Evolutionary conservation across 305 asterid species (phyloP).

Genomic region (Coffea humblotiana): DNA sequence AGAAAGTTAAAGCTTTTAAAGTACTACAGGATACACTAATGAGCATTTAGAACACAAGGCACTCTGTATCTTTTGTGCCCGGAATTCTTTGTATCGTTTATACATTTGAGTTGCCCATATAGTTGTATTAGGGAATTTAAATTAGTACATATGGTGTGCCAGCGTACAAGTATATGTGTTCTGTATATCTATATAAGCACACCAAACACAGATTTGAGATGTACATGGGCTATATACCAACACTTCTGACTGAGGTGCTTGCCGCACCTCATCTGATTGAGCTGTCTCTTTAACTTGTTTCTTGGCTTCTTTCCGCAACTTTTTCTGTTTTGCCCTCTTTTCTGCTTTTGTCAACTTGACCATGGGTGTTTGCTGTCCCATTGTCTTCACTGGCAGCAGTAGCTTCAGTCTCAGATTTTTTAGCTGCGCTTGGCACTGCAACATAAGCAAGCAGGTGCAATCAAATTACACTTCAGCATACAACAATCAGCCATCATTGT

Average conservation of each 20-base stretch:
- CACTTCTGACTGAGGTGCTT: conserved; percentile 70
- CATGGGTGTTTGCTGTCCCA: conserved; percentile 21
- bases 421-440: conserved; percentile 43
- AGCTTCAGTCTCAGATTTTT: conserved; percentile 42
- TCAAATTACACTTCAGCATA: background rate
- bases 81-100: too few species aligned
- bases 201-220: background rate
- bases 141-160: too few species aligned
- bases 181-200: background rate
- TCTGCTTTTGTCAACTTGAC: conserved; percentile 70
- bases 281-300: conserved; percentile 55
- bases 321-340: conserved; percentile 70
- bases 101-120: too few species aligned
- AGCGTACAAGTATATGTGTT: too few species aligned
- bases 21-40: too few species aligned
- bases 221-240: conserved; percentile 46
- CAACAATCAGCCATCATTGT: background rate
- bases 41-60: too few species aligned
- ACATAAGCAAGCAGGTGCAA: conserved; percentile 12
- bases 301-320: conserved; percentile 79
- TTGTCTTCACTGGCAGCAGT: conserved; percentile 34
- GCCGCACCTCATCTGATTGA: conserved; percentile 47
- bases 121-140: too few species aligned
- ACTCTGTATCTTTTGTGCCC: too few species aligned
- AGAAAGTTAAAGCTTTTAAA: too few species aligned